Evolutionary conservation across 495 filamentous ascomycete genomes (phyloP).

Genomic region (Aspergillus egyptiacus): DNA sequence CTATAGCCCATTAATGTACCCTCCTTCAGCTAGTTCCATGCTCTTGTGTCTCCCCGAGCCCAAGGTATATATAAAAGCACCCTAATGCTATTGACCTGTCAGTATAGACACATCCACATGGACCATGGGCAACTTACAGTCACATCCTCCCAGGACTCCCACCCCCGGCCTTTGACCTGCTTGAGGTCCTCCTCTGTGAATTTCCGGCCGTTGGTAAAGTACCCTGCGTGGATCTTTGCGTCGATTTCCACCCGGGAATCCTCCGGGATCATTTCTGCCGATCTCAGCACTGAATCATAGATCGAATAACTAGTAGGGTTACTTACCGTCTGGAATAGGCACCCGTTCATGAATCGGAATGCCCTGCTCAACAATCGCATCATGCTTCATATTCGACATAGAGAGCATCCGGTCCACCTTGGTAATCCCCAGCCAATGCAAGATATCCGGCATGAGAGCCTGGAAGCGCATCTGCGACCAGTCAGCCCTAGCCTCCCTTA

Average conservation of each 20-base stretch:
- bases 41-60: no score
- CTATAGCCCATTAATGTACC: no score
- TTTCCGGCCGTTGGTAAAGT: slow-evolving; percentile 78
- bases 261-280: slow-evolving; percentile 69
- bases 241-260: slow-evolving; percentile 91
- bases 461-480: slow-evolving; percentile 73
- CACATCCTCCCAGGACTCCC: slow-evolving; percentile 63
- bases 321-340: slow-evolving; percentile 63
- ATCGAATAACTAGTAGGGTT: neutral
- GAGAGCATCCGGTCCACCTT: slow-evolving; percentile 93
- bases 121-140: no score
- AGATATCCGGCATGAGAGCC: slow-evolving; percentile 87
- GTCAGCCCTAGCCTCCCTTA: neutral
- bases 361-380: slow-evolving; percentile 87
- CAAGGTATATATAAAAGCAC: no score
- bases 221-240: slow-evolving; percentile 87
- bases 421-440: slow-evolving; percentile 90
- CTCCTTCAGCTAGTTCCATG: no score
- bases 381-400: slow-evolving; percentile 97
- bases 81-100: no score
- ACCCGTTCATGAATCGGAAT: slow-evolving; percentile 85
- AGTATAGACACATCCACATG: no score
- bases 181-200: slow-evolving; percentile 76
- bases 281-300: neutral
- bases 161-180: slow-evolving; percentile 75